Base-by-base conservation (phyloP, 2,329 filamentous ascomycete genomes). In the Arthroderma sp. region DNA sequence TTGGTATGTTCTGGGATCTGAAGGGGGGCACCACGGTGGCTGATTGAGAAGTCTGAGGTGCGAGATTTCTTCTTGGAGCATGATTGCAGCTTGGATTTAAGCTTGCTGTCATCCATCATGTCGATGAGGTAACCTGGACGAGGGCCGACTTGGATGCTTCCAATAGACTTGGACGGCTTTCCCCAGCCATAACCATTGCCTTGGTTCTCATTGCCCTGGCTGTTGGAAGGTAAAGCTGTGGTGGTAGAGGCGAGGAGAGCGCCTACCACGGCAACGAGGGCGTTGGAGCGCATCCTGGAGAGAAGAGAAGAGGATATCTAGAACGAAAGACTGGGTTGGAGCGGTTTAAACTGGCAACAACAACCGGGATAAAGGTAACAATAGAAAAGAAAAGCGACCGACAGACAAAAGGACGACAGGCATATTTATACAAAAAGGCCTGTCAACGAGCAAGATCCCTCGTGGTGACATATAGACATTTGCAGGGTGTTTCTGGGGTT, bases 81-180 rank as follows among this genome's bases (percentile, higher is more conserved):
- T 1, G 70, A 70, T 36, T 71, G 58, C 4, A 83, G 71, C 61
- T 74, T 71, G 43, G 68, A 58, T 66, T 82, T 83, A 50, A 82
- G 66, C 6, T 69, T 65, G 7, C 75, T 66, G 2, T 74, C 70
- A 30, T 73, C 73, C 75, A 83, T 78, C 53, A 77, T 68, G 53
- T 78, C 68, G 51, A 82, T 64, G 5, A 83, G 70, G 59, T 73
- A 83, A 61, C 76, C 78, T 0, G 79, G 80, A 6, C 79, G 71
- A 1, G 77, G 75, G 5, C 78, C 79, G 3, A 82, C 65, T 42
- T 80, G 72, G 48, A 82, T 69, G 49, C 66, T 49, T 28, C 44
- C 36, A 34, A 51, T 44, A 5, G 44, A 36, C 3, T 10, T 34
- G n/a, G 40, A 31, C 5, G 6, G 7, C n/a, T 28, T 27, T 22